Base-by-base conservation (phyloP, 345 rosid genomes). In the Eucalyptus lansdowneana region DNA sequence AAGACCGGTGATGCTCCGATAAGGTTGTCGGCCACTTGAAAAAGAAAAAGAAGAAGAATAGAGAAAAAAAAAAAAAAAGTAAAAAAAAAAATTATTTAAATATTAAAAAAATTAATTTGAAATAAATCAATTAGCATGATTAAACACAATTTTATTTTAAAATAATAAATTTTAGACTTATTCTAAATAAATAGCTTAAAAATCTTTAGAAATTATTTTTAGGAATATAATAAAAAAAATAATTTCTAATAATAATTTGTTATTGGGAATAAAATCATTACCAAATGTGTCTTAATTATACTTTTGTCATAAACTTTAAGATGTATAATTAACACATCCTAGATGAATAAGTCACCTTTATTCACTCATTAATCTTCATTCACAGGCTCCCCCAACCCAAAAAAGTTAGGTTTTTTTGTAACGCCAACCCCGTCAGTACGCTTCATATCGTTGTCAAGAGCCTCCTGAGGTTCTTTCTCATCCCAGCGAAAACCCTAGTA, bases 221-320 rank as follows among this genome's bases (percentile, higher is more conserved):
- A 0, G 7, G 0, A 50, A 50, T 0, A 50, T 0, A 50, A 50
- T 50, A 50, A 50, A 50, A 50, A 50, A 0, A 50, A 50, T 50
- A 0, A 14, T 14, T 50, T 14, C 1, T 14, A 0, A 14, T 50
- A 0, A 0, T 0, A 50, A 50, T 14, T 0, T 50, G 0, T 50
- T 50, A 0, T 5, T 0, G 1, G 14, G 5, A 49, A 12, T 2
- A 49, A 0, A 49, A 49, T 49, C 1, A 2, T 49, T 49, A 13
- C 0, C 0, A 1, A 49, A 49, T 0, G 2, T 1, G 14, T 0
- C 2, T 0, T 49, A 51, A 51, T 17, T 51, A 51, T 51, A 1
- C 3, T 0, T 51, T 17, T 4, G 0, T 16, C 22, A 7, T 51
- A 51, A 51, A 51, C 0, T 53, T 51, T 53, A 53, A 53, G 4